Percentiles rank a stretch among this genome's conserved stretches.
These are phyloP conservation scores for Pisolithus thermaeus DNA, from an alignment of 1,284 basidiomycete species.

Conservation along the genomic window DNA sequence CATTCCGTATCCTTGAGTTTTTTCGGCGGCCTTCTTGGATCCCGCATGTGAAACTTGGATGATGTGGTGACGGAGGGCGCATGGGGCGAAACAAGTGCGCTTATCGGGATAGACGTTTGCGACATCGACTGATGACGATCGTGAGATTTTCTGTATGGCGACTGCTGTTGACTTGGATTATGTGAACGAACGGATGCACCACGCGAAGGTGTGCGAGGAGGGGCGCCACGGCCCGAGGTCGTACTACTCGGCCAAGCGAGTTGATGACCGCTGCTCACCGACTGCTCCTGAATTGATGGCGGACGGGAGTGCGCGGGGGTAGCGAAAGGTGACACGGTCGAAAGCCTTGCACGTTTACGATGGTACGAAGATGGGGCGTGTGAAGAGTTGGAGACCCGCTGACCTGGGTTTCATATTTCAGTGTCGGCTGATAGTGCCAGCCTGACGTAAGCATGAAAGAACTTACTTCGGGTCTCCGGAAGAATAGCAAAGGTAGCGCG, in stretches of 20 bases:
- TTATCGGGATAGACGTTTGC: slow-evolving; percentile 67
- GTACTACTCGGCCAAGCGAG: slow-evolving; percentile 48
- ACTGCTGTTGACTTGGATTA: slow-evolving; percentile 15
- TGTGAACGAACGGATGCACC: slow-evolving; percentile 34
- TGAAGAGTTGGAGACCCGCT: slow-evolving; percentile 32
- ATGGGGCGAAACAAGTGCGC: slow-evolving; percentile 68
- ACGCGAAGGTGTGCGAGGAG: slow-evolving; percentile 33
- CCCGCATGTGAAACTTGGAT: slow-evolving; percentile 68
- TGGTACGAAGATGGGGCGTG: slow-evolving; percentile 64
- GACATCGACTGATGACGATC: slow-evolving; percentile 49
- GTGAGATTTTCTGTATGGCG: slow-evolving; percentile 23
- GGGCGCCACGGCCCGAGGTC: slow-evolving; percentile 29
- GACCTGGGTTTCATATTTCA: slow-evolving; percentile 25
- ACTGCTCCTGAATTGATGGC: slow-evolving; percentile 27
- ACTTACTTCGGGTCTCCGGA: slow-evolving; percentile 43
- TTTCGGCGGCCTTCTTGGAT: slow-evolving; percentile 60
- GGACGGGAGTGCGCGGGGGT: slow-evolving; percentile 31
- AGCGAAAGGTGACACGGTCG: slow-evolving; percentile 36
- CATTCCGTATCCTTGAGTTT: slow-evolving; percentile 51
- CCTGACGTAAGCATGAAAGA: slow-evolving; percentile 16
- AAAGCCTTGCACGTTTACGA: slow-evolving; percentile 61
- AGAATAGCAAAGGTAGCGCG: slow-evolving; percentile 36
- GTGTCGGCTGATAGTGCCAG: slow-evolving; percentile 13
- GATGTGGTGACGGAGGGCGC: slow-evolving; percentile 59
- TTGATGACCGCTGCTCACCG: slow-evolving; percentile 32